Evolutionary conservation across 257 asterid genomes (phyloP).

Genomic region (Scutellaria baicalensis): DNA sequence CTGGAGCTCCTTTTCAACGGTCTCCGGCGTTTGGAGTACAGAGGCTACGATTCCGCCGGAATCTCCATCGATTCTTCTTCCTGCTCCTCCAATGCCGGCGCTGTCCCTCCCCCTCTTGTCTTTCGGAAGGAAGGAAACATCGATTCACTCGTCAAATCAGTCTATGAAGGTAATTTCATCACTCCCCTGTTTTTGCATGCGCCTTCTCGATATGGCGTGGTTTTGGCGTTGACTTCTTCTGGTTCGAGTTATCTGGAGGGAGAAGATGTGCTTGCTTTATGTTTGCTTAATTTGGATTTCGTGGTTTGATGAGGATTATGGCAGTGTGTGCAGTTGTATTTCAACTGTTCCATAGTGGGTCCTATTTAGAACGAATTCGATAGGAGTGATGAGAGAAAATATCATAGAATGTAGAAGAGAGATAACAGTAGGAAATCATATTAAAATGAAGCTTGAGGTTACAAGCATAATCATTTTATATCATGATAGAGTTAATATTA

Average conservation of each 20-base stretch:
- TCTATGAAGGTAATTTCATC: constrained; percentile 38
- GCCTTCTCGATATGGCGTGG: not conserved
- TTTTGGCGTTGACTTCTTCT: not conserved
- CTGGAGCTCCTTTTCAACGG: constrained; percentile 54
- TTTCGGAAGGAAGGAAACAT: constrained; percentile 82
- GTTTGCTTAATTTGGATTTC: not conserved
- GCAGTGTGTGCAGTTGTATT: not conserved
- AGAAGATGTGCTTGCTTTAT: not conserved
- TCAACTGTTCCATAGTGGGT: too few relatives aligned
- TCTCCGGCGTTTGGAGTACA: constrained; percentile 81
- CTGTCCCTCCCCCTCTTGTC: constrained; percentile 43
- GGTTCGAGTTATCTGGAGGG: not conserved
- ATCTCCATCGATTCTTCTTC: constrained; percentile 51
- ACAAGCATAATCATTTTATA: not conserved
- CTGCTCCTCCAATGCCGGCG: not conserved
- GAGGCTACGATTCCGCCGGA: constrained; percentile 98
- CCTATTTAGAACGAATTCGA: too few relatives aligned
- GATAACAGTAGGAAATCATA: not conserved
- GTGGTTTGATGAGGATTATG: not conserved
- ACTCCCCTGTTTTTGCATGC: not conserved
- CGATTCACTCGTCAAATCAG: constrained; percentile 73
- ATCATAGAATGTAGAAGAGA: not conserved
- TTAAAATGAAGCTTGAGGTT: not conserved
- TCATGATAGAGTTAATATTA: not conserved
- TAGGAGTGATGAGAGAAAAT: not conserved